Conservation (phyloP, 306 rosid genomes). For the Vigna mungo region DNA sequence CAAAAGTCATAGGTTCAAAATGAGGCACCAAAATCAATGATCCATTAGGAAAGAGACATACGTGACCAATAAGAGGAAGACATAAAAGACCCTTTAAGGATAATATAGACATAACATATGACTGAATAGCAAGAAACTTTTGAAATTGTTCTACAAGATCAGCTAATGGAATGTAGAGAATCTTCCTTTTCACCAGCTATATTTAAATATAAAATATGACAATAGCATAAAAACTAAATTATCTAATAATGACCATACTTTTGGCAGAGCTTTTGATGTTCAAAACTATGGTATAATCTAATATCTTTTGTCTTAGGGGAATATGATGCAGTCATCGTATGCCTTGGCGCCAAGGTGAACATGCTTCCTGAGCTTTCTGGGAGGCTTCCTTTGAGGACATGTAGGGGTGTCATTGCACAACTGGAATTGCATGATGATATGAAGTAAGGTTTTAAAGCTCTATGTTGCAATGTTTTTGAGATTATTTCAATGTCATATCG, state of each 20-base stretch:
- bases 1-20: too few species aligned
- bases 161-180: too few species aligned
- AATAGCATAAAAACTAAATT: too few species aligned
- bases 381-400: slow-evolving; percentile 88
- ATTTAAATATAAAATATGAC: too few species aligned
- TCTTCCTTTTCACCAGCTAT: too few species aligned
- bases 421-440: slow-evolving; percentile 65
- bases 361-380: slow-evolving; percentile 86
- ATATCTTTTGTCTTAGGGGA: slow-evolving; percentile 57
- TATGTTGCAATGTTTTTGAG: slow-evolving; percentile 10
- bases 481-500: slow-evolving; percentile 13
- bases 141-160: too few species aligned
- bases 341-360: slow-evolving; percentile 87
- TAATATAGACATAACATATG: too few species aligned
- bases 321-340: slow-evolving; percentile 78
- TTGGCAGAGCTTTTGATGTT: slow-evolving; percentile 8
- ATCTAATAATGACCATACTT: not conserved
- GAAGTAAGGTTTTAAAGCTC: slow-evolving; percentile 51
- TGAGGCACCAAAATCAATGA: too few species aligned
- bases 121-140: too few species aligned
- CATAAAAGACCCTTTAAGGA: too few species aligned
- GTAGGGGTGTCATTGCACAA: slow-evolving; percentile 89
- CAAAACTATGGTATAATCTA: slow-evolving; percentile 15
- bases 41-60: too few species aligned
- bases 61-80: too few species aligned